phyloP scores from a whole-genome alignment of 2,329 filamentous ascomycete genomes.

The Didymella keratinophila region DNA sequence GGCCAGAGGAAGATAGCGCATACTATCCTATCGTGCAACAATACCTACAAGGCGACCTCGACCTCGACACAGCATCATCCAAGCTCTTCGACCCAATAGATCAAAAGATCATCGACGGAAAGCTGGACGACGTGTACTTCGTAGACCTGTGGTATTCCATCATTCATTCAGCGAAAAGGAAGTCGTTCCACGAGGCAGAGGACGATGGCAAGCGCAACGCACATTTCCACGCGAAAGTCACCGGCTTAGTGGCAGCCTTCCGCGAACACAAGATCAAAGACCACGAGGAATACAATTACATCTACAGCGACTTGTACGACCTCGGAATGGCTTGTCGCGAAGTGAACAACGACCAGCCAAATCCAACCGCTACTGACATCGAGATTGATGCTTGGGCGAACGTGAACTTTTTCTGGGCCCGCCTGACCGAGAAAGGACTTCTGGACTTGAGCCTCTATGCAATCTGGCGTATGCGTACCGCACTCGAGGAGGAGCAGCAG shows the following conservation, averaged over 20 bases:
- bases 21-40: conserved; percentile 37
- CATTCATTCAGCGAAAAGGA: conserved; percentile 41
- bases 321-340: conserved; percentile 39
- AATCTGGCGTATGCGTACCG: conserved; percentile 42
- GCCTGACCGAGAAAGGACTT: conserved; percentile 28
- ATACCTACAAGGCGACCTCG: conserved; percentile 29
- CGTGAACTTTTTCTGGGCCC: conserved; percentile 43
- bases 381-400: conserved; percentile 46
- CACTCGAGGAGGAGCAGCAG: conserved; percentile 33
- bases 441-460: conserved; percentile 32
- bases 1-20: conserved; percentile 32
- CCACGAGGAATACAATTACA: conserved; percentile 31
- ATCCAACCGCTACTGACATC: conserved; percentile 23
- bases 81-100: conserved; percentile 39
- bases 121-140: conserved; percentile 32
- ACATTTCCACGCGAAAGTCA: conserved; percentile 28
- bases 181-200: conserved; percentile 23
- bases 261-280: conserved; percentile 34
- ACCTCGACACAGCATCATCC: conserved; percentile 25
- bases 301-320: conserved; percentile 33
- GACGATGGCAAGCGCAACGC: neutral
- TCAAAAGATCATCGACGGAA: conserved; percentile 28
- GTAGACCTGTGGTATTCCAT: conserved; percentile 43
- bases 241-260: conserved; percentile 34
- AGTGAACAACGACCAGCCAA: conserved; percentile 42